Conservation (phyloP, 2,329 filamentous ascomycete species). For the Pseudonectria buxi region DNA sequence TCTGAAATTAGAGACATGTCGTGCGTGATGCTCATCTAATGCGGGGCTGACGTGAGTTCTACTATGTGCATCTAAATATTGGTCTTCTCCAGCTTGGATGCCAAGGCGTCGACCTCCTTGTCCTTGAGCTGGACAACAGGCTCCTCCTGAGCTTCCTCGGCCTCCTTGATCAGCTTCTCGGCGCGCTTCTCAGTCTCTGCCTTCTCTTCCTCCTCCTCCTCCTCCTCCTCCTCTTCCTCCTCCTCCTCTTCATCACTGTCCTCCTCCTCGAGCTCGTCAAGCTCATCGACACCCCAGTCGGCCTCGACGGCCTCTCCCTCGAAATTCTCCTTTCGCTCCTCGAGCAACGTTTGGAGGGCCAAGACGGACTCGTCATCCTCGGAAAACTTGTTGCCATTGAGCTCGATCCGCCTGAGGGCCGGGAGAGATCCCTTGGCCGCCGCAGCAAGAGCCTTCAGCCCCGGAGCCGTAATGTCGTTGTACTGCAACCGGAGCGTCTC, state of each 20-base stretch:
- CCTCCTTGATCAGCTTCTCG: conserved; percentile 63
- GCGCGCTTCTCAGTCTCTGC: conserved; percentile 55
- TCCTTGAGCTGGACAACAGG: conserved; percentile 65
- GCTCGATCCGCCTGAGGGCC: conserved; percentile 73
- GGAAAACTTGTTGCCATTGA: conserved; percentile 92
- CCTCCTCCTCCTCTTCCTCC: conserved; percentile 61
- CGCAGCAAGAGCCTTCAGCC: conserved; percentile 62
- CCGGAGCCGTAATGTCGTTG: conserved; percentile 82
- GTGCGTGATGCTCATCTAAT: conserved; percentile 22
- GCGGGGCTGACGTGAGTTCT: conserved; percentile 2
- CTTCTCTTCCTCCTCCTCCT: conserved; percentile 55
- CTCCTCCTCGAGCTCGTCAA: conserved; percentile 79
- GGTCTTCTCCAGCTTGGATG: conserved; percentile 69
- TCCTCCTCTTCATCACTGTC: conserved; percentile 63
- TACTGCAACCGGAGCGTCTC: conserved; percentile 80
- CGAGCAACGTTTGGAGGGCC: conserved; percentile 63
- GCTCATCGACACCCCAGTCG: conserved; percentile 76
- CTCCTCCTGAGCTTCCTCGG: conserved; percentile 65
- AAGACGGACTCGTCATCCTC: conserved; percentile 74
- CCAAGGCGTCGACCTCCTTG: conserved; percentile 74
- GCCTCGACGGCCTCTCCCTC: conserved; percentile 64
- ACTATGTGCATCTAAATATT: conserved; percentile 33
- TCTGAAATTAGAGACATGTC: conserved; percentile 12
- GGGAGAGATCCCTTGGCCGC: conserved; percentile 66
- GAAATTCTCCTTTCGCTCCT: conserved; percentile 68